Percentiles rank a stretch among this genome's conserved stretches.
Evolutionary conservation across 768 basidiomycete species (phyloP).

Genomic region (Pseudohyphozyma bogoriensis): DNA sequence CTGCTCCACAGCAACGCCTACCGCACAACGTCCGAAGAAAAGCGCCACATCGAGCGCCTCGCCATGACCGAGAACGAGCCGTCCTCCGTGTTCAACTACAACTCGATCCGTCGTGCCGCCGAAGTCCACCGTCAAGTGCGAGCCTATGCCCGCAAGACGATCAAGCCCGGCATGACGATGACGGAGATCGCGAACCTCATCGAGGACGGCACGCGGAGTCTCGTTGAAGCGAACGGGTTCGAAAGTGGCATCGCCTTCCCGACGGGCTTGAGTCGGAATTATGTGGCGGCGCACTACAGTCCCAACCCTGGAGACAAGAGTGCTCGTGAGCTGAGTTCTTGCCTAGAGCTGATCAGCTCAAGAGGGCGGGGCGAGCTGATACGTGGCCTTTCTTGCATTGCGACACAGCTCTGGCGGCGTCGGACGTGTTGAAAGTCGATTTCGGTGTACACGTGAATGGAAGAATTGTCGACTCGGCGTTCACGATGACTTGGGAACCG

Average conservation of each 20-base stretch:
- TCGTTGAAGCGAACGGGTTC: constrained; percentile 80
- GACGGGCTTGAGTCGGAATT: constrained; percentile 83
- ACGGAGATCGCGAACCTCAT: constrained; percentile 87
- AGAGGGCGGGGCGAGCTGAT: no score
- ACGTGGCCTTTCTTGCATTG: no score
- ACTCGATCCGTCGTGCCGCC: constrained; percentile 80
- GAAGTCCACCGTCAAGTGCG: constrained; percentile 94
- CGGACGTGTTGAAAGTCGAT: constrained; percentile 92
- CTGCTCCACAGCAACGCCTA: constrained; percentile 59
- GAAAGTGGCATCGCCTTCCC: constrained; percentile 87
- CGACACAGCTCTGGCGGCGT: constrained; percentile 58
- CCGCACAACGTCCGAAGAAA: constrained; percentile 84
- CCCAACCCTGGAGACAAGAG: constrained; percentile 64
- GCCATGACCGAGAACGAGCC: constrained; percentile 58
- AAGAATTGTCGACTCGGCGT: constrained; percentile 90
- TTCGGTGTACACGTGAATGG: constrained; percentile 95
- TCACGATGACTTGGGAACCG: constrained; percentile 77
- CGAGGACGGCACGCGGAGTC: constrained; percentile 77
- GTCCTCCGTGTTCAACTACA: constrained; percentile 53
- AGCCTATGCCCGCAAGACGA: constrained; percentile 63
- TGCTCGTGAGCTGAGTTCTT: constrained; percentile 19
- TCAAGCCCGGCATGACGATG: constrained; percentile 87
- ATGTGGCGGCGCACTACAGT: constrained; percentile 92
- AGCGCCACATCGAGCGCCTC: constrained; percentile 66
- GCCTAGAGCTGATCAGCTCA: constrained; percentile 2